Evolutionary conservation across 2,329 filamentous ascomycete genomes (phyloP), one percentile per base, ranked within the genome.

Genomic region (Fusarium avenaceum): DNA sequence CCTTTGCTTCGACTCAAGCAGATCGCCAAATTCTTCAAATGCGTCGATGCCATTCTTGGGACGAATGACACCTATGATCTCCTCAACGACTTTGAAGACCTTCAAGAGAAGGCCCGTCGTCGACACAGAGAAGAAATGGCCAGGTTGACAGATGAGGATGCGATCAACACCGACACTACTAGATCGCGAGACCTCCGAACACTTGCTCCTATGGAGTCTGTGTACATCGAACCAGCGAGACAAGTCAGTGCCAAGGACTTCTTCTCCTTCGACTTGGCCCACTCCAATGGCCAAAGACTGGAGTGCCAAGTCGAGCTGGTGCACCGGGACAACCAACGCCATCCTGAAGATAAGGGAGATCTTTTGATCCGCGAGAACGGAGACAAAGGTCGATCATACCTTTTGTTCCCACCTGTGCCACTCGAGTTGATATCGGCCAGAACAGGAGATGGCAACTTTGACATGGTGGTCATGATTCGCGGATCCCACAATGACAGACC

Each of bases 281-380:
- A 99, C 78, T 97, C 95, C 2, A 97, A 88, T 74, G 94, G 95
- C 3, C 95, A 98, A 76, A 86, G 94, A 63, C 85, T 99, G 44
- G 93, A 93, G 72, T 97, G 96, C 76, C 92, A 92, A 71, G 88
- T 97, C 17, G 96, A 99, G 77, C 77, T 99, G 30, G 85, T 98
- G 15, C 87, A 95, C 68, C 89, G 96, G 75, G 95, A 98, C 75
- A 93, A 93, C 71, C 84, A 89, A 24, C 84, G 86, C n/a, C 86
- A 87, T 48, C 84, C 86, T 35, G 86, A 87, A 4, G 87, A 90
- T 65, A 83, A 87, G 48, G 94, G 95, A 8, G 96, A 99, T 77
- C 77, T 99, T n/a, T 86, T 99, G 22, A 91, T 99, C 57, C 94
- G 95, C 70, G 94, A 98, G 78, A 89, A 94, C n/a, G 93, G 94